phyloP scores from a whole-genome alignment of 176 grass and related monocot genomes.

The Dactylis glomerata region DNA sequence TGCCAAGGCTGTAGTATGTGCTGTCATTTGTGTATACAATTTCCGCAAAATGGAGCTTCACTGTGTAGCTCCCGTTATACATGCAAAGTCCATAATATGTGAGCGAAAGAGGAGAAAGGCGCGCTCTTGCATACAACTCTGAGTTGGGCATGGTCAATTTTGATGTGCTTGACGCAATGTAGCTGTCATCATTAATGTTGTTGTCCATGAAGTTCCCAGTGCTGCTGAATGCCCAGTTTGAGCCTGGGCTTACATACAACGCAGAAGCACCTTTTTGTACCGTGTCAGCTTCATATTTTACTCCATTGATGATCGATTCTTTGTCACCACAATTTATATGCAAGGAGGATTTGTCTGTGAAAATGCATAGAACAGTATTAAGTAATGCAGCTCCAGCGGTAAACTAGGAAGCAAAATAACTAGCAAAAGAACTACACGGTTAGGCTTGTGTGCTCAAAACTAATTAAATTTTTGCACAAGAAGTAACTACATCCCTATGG shows the following conservation, averaged over 20 bases:
- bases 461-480: neutral
- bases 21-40: slow-evolving; percentile 73
- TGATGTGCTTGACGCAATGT: slow-evolving; percentile 56
- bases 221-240: slow-evolving; percentile 97
- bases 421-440: no score
- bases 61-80: slow-evolving; percentile 72
- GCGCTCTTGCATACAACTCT: slow-evolving; percentile 67
- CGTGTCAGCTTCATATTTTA: slow-evolving; percentile 70
- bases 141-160: slow-evolving; percentile 49
- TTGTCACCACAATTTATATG: slow-evolving; percentile 88
- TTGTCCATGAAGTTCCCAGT: slow-evolving; percentile 89
- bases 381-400: slow-evolving; percentile 20
- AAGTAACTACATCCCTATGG: neutral
- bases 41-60: slow-evolving; percentile 81
- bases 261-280: slow-evolving; percentile 58
- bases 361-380: neutral
- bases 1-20: slow-evolving; percentile 81
- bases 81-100: slow-evolving; percentile 94
- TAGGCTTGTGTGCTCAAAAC: slow-evolving; percentile 4
- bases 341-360: slow-evolving; percentile 55
- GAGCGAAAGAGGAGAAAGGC: slow-evolving; percentile 87
- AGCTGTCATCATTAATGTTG: slow-evolving; percentile 64
- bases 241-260: slow-evolving; percentile 37
- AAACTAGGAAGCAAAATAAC: slow-evolving; percentile 8
- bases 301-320: slow-evolving; percentile 53